Evolutionary conservation across 352 stramenopile species (phyloP), one percentile per base, ranked within the genome.

Genomic region (Pythium oligandrum): DNA sequence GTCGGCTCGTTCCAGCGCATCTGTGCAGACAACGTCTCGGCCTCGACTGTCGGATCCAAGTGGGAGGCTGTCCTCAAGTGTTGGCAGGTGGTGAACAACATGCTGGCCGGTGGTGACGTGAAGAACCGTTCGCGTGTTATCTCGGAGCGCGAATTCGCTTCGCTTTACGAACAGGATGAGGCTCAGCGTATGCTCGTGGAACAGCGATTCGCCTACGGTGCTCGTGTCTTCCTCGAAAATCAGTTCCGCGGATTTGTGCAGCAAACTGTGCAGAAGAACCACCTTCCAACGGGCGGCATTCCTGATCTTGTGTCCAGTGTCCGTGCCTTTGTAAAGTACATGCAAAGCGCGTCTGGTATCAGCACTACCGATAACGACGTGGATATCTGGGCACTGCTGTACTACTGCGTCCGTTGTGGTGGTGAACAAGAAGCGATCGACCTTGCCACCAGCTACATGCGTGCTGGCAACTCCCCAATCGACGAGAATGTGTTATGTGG

Each of bases 191-290:
- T 51, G 11, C 39, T 78, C 4, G 55, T 93, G 31, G 64, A 73
- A 48, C 66, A 84, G 43, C 73, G 75, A 5, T 76, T 90, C 51
- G 79, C 76, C 1, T 77, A 83, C 38, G 83, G 83, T 2, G 83
- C 83, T 4, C 75, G 78, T 11, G 66, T 86, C 31, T 91, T 90
- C 52, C 51, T 94, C 10, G 83, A 94, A 57, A 83, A 71, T 40
- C 83, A 90, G 49, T 94, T 90, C 64, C 76, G 72, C 37, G 49
- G 55, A 2, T 90, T 88, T 44, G 68, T 94, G n/a, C 78, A 90
- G 63, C 78, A 88, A 55, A 90, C 75, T 6, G 75, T 92, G 17
- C 72, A 88, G 55, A 85, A 90, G 59, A 73, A 92, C 46, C 66
- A 74, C 32, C 59, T 90, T 38, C 73, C 83, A 35, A 91, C 73